Conservation (phyloP, 805 yeast genomes). For the Sugiyamaella marilandica region DNA sequence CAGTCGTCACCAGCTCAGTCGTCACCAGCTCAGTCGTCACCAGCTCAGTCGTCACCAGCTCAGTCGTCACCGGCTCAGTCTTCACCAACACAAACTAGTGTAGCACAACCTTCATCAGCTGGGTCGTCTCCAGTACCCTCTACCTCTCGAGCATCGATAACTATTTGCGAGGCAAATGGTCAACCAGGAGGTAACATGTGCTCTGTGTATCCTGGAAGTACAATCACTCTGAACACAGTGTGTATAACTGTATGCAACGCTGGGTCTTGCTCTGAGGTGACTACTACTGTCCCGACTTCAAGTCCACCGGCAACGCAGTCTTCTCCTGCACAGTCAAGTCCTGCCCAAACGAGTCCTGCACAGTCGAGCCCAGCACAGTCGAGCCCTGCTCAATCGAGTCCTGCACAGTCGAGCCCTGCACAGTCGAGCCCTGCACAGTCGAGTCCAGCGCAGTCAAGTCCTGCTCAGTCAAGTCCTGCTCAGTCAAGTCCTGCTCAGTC, state of each 20-base stretch:
- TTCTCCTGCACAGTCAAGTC: not conserved
- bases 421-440: conserved; percentile 52
- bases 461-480: conserved; percentile 10
- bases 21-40: conserved; percentile 36
- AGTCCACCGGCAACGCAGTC: not conserved
- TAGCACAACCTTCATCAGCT: conserved; percentile 34
- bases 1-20: conserved; percentile 35
- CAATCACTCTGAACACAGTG: conserved; percentile 34
- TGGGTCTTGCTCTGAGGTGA: conserved; percentile 73
- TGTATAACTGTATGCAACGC: conserved; percentile 70
- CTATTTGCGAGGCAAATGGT: conserved; percentile 81
- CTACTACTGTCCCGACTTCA: conserved; percentile 28
- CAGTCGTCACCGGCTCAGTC: conserved; percentile 52
- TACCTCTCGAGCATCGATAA: conserved; percentile 57
- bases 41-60: conserved; percentile 29
- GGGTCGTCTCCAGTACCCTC: conserved; percentile 64
- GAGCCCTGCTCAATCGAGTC: conserved; percentile 36
- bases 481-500: conserved; percentile 54
- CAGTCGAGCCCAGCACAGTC: not conserved
- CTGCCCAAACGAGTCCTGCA: not conserved
- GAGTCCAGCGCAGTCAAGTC: conserved; percentile 56
- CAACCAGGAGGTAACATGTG: conserved; percentile 26
- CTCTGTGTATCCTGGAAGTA: conserved; percentile 3
- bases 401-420: conserved; percentile 30
- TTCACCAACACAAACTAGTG: conserved; percentile 29